These are phyloP conservation scores for Daldinia decipiens DNA, from an alignment of 495 filamentous ascomycete species.

Conservation along the genomic window DNA sequence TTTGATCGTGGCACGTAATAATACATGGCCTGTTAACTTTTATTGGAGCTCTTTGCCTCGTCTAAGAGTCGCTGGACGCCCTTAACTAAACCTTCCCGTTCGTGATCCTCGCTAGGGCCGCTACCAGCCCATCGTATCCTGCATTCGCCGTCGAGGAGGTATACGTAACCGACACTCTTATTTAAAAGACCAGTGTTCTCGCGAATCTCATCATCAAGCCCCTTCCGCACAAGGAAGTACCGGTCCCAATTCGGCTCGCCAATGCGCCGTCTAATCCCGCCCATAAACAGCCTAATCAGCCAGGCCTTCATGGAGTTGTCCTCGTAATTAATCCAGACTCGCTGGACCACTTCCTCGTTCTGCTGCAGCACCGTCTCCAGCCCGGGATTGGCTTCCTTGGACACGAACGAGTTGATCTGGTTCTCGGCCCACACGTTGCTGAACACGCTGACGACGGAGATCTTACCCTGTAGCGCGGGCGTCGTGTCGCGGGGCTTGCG, in stretches of 20 bases:
- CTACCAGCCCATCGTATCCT: slow-evolving; percentile 95
- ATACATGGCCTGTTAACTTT: slow-evolving; percentile 22
- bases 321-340: slow-evolving; percentile 87
- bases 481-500: slow-evolving; percentile 70
- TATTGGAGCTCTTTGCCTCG: slow-evolving; percentile 55
- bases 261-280: slow-evolving; percentile 65
- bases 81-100: slow-evolving; percentile 76
- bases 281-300: slow-evolving; percentile 76
- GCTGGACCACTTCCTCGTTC: slow-evolving; percentile 66
- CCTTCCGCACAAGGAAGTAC: slow-evolving; percentile 87
- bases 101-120: slow-evolving; percentile 73
- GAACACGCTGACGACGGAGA: slow-evolving; percentile 83
- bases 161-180: slow-evolving; percentile 91
- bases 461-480: slow-evolving; percentile 70
- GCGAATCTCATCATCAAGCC: slow-evolving; percentile 76
- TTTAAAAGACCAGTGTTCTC: slow-evolving; percentile 86
- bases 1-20: slow-evolving; percentile 17
- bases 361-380: slow-evolving; percentile 64
- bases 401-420: slow-evolving; percentile 78
- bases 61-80: slow-evolving; percentile 74
- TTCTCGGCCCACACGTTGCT: slow-evolving; percentile 83
- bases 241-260: slow-evolving; percentile 69
- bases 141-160: slow-evolving; percentile 86
- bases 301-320: slow-evolving; percentile 78
- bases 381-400: slow-evolving; percentile 69